phyloP scores from a whole-genome alignment of 768 basidiomycete species.

The Kwoniella sp. region DNA sequence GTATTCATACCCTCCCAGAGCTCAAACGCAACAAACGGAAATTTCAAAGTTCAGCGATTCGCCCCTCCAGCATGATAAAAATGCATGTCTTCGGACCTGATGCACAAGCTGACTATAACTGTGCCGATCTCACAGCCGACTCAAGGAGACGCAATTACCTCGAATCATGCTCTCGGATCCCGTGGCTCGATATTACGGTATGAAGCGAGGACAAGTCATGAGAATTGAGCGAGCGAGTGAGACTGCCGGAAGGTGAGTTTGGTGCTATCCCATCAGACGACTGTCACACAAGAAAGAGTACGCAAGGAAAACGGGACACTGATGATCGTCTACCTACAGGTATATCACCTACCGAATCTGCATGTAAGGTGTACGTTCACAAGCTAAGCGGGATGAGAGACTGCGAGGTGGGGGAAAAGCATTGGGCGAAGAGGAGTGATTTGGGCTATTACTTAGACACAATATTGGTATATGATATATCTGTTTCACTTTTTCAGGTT shows the following conservation, averaged over 20 bases:
- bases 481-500: background rate
- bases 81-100: too few species aligned
- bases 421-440: too few species aligned
- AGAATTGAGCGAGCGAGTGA: constrained; percentile 97
- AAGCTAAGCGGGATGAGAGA: background rate
- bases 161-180: constrained; percentile 95
- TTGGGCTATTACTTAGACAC: background rate
- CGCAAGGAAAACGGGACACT: too few species aligned
- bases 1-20: too few species aligned
- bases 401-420: background rate
- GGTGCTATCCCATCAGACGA: too few species aligned
- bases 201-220: constrained; percentile 92
- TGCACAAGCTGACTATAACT: too few species aligned
- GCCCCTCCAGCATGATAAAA: too few species aligned
- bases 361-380: constrained; percentile 39
- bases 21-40: too few species aligned
- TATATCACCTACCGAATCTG: constrained; percentile 54
- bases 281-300: too few species aligned
- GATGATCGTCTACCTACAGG: constrained; percentile 13
- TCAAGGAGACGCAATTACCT: constrained; percentile 96
- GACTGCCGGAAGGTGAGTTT: constrained; percentile 69
- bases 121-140: constrained; percentile 74
- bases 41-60: too few species aligned
- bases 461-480: background rate
- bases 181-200: constrained; percentile 97